phyloP scores from a whole-genome alignment of 768 basidiomycete genomes.

The Tricholoma saponaceum region DNA sequence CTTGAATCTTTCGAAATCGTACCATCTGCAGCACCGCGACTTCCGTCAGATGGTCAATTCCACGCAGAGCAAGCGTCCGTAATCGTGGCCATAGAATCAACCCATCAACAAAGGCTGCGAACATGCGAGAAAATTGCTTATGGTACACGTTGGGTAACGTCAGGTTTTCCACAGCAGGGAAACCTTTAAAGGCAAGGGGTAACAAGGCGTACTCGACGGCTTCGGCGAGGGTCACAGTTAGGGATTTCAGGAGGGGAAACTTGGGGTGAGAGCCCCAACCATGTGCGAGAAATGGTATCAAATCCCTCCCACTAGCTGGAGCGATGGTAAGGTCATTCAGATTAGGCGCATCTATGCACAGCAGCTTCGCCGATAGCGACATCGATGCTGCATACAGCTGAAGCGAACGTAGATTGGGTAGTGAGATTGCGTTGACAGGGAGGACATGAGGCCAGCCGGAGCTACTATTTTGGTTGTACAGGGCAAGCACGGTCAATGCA shows the following conservation, averaged over 20 bases:
- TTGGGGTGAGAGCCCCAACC: neutral
- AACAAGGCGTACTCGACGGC: neutral
- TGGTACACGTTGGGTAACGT: neutral
- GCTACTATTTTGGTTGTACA: neutral
- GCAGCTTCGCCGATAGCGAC: neutral
- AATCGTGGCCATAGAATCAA: neutral
- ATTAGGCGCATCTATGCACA: neutral
- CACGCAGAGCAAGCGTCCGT: neutral
- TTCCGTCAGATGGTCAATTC: neutral
- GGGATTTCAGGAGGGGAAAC: neutral
- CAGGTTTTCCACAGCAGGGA: neutral
- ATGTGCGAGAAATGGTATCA: no score
- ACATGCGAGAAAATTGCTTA: neutral
- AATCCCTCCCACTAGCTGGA: neutral
- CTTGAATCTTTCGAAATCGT: neutral
- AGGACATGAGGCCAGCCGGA: neutral
- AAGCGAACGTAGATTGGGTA: neutral
- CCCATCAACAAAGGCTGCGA: neutral
- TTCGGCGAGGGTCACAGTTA: neutral
- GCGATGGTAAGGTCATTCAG: neutral
- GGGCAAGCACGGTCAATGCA: neutral
- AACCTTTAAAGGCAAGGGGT: neutral
- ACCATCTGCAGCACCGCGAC: neutral
- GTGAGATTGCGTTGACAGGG: neutral
- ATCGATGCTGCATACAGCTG: neutral